phyloP scores from a whole-genome alignment of 345 rosid species.

The Laguncularia racemosa region DNA sequence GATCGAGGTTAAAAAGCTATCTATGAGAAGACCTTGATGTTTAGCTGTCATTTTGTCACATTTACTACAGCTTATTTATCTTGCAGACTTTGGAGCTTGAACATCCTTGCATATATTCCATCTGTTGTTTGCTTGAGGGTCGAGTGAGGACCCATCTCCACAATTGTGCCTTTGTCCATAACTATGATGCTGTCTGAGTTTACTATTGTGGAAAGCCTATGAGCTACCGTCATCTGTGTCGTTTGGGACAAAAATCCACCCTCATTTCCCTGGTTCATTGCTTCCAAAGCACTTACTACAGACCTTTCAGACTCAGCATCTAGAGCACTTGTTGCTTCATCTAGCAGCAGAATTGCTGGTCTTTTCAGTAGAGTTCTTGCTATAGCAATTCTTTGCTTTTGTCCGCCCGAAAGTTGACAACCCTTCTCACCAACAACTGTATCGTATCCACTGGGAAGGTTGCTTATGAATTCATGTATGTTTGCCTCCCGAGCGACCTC shows the following conservation, averaged over 20 bases:
- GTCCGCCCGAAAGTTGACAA: constrained; percentile 58
- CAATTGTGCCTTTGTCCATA: constrained; percentile 64
- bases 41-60: too few relatives aligned
- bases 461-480: constrained; percentile 44
- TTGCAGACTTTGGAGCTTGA: constrained; percentile 35
- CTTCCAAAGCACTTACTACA: constrained; percentile 45
- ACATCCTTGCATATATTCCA: constrained; percentile 63
- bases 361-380: constrained; percentile 49
- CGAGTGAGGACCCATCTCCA: constrained; percentile 66
- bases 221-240: constrained; percentile 72
- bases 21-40: too few relatives aligned
- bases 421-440: constrained; percentile 60
- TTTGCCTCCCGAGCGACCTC: constrained; percentile 41
- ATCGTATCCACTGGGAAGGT: constrained; percentile 41
- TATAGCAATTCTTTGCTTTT: constrained; percentile 59
- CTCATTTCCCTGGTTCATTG: constrained; percentile 20
- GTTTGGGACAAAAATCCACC: constrained; percentile 20
- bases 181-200: constrained; percentile 59
- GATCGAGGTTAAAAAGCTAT: too few relatives aligned
- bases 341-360: constrained; percentile 54
- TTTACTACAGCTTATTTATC: not conserved
- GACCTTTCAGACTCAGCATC: constrained; percentile 70
- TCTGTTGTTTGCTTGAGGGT: constrained; percentile 33
- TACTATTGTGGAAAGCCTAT: constrained; percentile 63
- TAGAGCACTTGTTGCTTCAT: constrained; percentile 90